Base-by-base conservation (phyloP, 1,139 yeast species). In the Debaryomycetaceae sp. region DNA sequence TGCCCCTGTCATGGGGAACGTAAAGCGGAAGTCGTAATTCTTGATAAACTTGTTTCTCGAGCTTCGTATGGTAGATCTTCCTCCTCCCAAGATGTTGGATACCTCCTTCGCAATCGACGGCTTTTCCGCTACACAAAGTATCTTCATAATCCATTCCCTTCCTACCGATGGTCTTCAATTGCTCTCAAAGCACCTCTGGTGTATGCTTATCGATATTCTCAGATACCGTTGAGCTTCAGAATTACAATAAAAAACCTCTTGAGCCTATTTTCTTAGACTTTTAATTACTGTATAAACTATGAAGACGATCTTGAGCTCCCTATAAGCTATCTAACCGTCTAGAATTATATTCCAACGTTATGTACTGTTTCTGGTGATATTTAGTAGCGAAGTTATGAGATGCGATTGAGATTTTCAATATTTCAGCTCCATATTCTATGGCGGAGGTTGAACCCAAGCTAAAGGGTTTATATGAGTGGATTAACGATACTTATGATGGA, bases 121-220 rank as follows among this genome's bases (percentile, higher is more conserved):
- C 66, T 95, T 95, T 67, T 95, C 99, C 1, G 99, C 99, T 47
- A 95, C 97, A 66, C 98, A 93, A 44, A 95, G 78, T 6, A 95
- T 80, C 58, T 72, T 83, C 90, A 86, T 85, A 17, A 13, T 34
- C 14, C 31, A 34, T 34, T 11, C 31, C 31, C 11, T 11, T 11
- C 4, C 11, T 11, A 11, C 31, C 11, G 31, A 3, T 8, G 20
- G 20, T 17, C 20, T 17, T 17, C 20, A 17, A 17, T 17, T 17
- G 20, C 3, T 17, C 20, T 17, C 20, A 17, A 17, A 17, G 20
- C 20, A 4, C 20, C 20, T 17, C 20, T 17, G 20, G 20, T 17
- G 20, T 17, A 17, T 17, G 20, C 20, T 17, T 17, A 17, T 17
- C 20, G 20, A 17, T 17, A 17, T 17, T 17, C 20, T 17, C 20